Evolutionary conservation across 768 basidiomycete genomes (phyloP).

Genomic region (Coprinopsis cinerea): DNA sequence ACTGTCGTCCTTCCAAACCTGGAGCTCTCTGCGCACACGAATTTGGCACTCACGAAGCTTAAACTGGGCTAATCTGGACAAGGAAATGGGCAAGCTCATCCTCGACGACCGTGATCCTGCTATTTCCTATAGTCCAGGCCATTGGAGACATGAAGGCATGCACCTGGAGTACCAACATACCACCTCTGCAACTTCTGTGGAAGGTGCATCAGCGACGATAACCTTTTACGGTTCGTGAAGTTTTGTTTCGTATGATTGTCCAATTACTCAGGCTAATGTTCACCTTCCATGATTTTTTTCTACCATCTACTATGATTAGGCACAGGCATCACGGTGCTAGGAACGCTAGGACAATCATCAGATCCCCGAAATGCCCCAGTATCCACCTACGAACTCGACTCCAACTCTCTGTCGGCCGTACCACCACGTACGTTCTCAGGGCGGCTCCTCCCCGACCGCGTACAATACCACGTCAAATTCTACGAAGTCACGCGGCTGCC

Average conservation of each 20-base stretch:
- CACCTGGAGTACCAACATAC: neutral
- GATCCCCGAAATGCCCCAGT: neutral
- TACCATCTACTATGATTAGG: no score
- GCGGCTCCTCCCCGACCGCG: neutral
- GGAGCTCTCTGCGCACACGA: no score
- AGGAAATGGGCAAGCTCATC: neutral
- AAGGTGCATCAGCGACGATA: neutral
- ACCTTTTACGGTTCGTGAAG: neutral
- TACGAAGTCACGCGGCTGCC: neutral
- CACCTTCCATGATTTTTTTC: no score
- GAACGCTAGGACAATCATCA: neutral
- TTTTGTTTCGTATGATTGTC: neutral
- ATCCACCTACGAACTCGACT: neutral
- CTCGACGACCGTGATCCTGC: neutral
- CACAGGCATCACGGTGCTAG: neutral
- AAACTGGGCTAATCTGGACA: no score
- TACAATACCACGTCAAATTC: neutral
- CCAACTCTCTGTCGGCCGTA: neutral
- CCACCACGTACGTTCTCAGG: neutral
- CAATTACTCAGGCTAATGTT: neutral
- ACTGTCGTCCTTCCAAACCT: no score
- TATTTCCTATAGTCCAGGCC: neutral
- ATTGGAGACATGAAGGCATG: neutral
- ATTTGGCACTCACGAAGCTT: no score
- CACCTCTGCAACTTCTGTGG: neutral